These are phyloP conservation scores for Rhynchospora tenuis DNA, from an alignment of 176 grass and related monocot species.

Conservation along the genomic window DNA sequence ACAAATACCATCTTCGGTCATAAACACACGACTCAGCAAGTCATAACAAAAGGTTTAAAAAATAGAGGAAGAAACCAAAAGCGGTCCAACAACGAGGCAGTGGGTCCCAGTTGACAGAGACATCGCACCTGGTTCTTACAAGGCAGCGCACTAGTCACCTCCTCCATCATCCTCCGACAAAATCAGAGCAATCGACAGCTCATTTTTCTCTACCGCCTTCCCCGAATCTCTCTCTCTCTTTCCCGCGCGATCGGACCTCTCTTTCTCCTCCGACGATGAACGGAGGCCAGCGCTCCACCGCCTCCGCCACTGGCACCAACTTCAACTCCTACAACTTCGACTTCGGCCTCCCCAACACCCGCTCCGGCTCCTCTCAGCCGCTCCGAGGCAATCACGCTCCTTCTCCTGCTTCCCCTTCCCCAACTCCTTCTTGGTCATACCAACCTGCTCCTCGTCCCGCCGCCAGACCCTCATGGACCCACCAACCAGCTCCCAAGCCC, in stretches of 20 bases:
- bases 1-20: no score
- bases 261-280: slow-evolving; percentile 31
- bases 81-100: background rate
- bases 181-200: background rate
- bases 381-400: slow-evolving; percentile 59
- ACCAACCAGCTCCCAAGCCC: slow-evolving; percentile 48
- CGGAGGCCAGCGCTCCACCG: slow-evolving; percentile 14
- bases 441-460: slow-evolving; percentile 27
- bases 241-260: slow-evolving; percentile 44
- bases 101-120: background rate
- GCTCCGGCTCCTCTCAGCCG: slow-evolving; percentile 48
- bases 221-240: slow-evolving; percentile 16
- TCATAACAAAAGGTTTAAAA: background rate
- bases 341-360: slow-evolving; percentile 53
- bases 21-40: no score
- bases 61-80: background rate
- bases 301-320: slow-evolving; percentile 45
- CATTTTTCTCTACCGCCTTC: background rate
- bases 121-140: background rate
- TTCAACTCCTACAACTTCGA: slow-evolving; percentile 95
- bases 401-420: slow-evolving; percentile 16
- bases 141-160: background rate
- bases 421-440: slow-evolving; percentile 35
- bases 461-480: slow-evolving; percentile 56
- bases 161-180: background rate